phyloP scores from a whole-genome alignment of 352 stramenopile genomes.

The Phytophthora syringae region DNA sequence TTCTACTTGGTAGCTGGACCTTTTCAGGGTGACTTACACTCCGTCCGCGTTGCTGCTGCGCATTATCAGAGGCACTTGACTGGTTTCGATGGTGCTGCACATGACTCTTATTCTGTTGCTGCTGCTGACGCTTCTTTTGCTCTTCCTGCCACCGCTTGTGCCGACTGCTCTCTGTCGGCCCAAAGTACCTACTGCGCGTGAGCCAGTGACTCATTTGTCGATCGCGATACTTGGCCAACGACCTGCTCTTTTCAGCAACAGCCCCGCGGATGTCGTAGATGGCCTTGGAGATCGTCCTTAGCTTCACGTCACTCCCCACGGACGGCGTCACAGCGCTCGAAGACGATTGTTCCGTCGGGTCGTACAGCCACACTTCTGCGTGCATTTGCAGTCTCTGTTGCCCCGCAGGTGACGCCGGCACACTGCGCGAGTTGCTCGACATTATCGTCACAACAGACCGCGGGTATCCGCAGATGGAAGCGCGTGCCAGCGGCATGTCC shows the following conservation, averaged over 20 bases:
- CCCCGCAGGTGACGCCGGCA: constrained; percentile 27
- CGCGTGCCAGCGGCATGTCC: constrained; percentile 25
- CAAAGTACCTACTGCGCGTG: constrained; percentile 79
- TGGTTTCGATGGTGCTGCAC: constrained; percentile 24
- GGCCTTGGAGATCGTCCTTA: constrained; percentile 76
- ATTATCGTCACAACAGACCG: constrained; percentile 34
- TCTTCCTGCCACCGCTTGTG: constrained; percentile 81
- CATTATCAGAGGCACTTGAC: constrained; percentile 10
- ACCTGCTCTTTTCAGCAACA: constrained; percentile 63
- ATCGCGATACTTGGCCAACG: constrained; percentile 60
- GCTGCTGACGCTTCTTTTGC: constrained; percentile 62
- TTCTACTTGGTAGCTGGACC: constrained; percentile 14
- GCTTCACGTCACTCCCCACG: constrained; percentile 55
- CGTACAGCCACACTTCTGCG: constrained; percentile 69
- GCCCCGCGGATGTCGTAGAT: constrained; percentile 80
- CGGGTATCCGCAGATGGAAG: constrained; percentile 40
- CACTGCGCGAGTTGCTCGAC: constrained; percentile 28
- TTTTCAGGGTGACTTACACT: constrained; percentile 52
- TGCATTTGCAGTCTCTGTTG: constrained; percentile 38
- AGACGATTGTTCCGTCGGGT: constrained; percentile 56
- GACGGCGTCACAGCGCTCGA: constrained; percentile 15
- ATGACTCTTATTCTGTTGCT: constrained; percentile 37
- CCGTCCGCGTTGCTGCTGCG: constrained; percentile 34
- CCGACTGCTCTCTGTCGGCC: constrained; percentile 76
- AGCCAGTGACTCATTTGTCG: constrained; percentile 58